Evolutionary conservation across 768 basidiomycete genomes (phyloP).

Genomic region (Suillus cothurnatus): DNA sequence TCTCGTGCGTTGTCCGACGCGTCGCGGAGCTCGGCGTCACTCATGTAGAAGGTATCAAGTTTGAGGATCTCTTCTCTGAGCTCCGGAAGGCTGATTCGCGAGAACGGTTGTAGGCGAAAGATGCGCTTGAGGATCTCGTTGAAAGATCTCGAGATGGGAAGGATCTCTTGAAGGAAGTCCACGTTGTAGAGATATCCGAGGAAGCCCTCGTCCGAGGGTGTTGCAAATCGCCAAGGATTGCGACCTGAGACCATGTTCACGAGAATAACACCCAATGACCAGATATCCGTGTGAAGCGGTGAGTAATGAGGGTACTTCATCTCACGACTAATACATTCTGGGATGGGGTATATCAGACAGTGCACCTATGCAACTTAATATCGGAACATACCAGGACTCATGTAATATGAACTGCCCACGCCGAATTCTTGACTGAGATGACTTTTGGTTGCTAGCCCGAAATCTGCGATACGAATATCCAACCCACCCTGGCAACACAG

Average conservation of each 20-base stretch:
- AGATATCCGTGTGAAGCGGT: conserved; percentile 51
- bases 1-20: conserved; percentile 24
- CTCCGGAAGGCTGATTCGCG: conserved; percentile 63
- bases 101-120: conserved; percentile 65
- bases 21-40: conserved; percentile 45
- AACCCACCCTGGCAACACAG: conserved; percentile 57
- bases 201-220: conserved; percentile 67
- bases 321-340: conserved; percentile 59
- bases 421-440: conserved; percentile 50
- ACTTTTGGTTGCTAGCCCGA: conserved; percentile 65
- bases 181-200: conserved; percentile 60
- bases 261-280: conserved; percentile 80
- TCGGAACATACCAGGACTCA: conserved; percentile 63
- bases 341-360: conserved; percentile 8
- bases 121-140: conserved; percentile 70
- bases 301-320: conserved; percentile 31
- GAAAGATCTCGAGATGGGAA: conserved; percentile 72
- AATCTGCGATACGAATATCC: conserved; percentile 69
- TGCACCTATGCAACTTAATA: background rate
- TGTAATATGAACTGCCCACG: conserved; percentile 64
- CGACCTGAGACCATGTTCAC: conserved; percentile 75
- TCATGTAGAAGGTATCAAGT: conserved; percentile 64
- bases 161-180: conserved; percentile 62
- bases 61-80: conserved; percentile 57
- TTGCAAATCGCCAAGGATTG: conserved; percentile 78